These are phyloP conservation scores for Backusella sp. DNA, from an alignment of 192 early-diverging fungal species.

Conservation along the genomic window DNA sequence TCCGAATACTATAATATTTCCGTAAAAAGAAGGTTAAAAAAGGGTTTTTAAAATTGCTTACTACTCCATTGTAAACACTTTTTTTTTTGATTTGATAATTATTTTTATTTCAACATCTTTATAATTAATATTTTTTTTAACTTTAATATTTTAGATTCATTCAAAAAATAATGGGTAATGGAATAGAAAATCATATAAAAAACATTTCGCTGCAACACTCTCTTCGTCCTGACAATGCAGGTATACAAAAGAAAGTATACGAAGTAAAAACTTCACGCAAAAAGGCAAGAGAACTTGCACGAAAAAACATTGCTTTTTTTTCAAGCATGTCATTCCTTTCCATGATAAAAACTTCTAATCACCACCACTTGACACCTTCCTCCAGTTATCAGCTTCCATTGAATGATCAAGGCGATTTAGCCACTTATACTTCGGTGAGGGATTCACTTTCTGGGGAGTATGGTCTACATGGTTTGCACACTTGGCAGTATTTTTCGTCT, in stretches of 20 bases:
- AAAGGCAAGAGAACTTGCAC: constrained; percentile 9
- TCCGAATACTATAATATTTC: not conserved
- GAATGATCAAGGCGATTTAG: not conserved
- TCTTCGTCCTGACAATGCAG: constrained; percentile 3
- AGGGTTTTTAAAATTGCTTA: not conserved
- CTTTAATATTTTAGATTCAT: not conserved
- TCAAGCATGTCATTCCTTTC: not conserved
- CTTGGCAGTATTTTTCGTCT: constrained; percentile 5
- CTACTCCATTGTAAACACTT: not conserved
- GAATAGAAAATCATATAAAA: constrained; percentile 5
- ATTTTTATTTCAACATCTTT: not conserved
- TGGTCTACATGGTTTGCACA: not conserved
- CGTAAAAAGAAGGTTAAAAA: not conserved
- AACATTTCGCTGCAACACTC: not conserved
- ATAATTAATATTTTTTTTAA: not conserved
- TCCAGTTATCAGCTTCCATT: not conserved
- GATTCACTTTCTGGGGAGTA: not conserved
- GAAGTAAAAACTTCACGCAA: constrained; percentile 12
- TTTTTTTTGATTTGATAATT: not conserved
- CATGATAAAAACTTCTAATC: constrained; percentile 13
- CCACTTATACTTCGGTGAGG: not conserved
- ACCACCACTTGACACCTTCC: constrained; percentile 3
- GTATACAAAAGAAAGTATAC: constrained; percentile 5
- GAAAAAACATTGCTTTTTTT: constrained; percentile 16
- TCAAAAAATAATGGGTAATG: constrained; percentile 5